These are phyloP conservation scores for Thelonectria rubi DNA, from an alignment of 2,329 filamentous ascomycete species.

Conservation along the genomic window DNA sequence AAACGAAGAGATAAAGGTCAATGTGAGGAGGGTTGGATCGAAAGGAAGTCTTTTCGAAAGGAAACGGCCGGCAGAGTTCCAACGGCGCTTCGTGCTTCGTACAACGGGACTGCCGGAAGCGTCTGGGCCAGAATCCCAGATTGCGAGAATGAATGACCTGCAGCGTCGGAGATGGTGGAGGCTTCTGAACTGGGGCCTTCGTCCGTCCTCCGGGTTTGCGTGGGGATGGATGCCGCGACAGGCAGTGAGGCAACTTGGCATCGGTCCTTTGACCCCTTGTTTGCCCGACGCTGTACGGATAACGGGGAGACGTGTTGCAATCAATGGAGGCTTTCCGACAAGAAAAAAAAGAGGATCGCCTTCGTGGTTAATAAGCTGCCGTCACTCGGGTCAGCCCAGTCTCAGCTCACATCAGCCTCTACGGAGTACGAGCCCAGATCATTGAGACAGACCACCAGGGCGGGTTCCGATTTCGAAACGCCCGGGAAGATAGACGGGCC, in stretches of 20 bases:
- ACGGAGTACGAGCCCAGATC: neutral
- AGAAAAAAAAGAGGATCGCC: neutral
- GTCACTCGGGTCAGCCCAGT: slow-evolving; percentile 12
- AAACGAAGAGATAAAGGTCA: neutral
- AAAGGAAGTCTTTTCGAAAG: slow-evolving; percentile 16
- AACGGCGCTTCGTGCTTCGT: slow-evolving; percentile 3
- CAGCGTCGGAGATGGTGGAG: slow-evolving; percentile 40
- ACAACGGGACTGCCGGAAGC: slow-evolving; percentile 33
- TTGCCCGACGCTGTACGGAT: neutral
- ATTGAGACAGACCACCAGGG: neutral
- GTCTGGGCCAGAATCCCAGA: slow-evolving; percentile 30
- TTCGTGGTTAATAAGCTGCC: slow-evolving; percentile 13
- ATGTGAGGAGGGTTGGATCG: slow-evolving; percentile 5
- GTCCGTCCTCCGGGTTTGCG: slow-evolving; percentile 28
- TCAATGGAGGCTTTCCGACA: neutral
- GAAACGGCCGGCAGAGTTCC: slow-evolving; percentile 2
- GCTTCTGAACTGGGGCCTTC: slow-evolving; percentile 30
- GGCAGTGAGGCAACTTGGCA: slow-evolving; percentile 10
- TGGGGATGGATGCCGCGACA: slow-evolving; percentile 22
- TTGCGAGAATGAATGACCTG: slow-evolving; percentile 32
- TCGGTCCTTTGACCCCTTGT: slow-evolving; percentile 7
- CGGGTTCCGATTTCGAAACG: slow-evolving; percentile 2
- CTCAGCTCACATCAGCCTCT: slow-evolving; percentile 14
- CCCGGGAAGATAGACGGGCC: neutral
- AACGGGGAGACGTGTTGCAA: neutral